Evolutionary conservation across 352 stramenopile species (phyloP), one percentile per base, ranked within the genome.

Genomic region (Globisporangium heterothallicum): DNA sequence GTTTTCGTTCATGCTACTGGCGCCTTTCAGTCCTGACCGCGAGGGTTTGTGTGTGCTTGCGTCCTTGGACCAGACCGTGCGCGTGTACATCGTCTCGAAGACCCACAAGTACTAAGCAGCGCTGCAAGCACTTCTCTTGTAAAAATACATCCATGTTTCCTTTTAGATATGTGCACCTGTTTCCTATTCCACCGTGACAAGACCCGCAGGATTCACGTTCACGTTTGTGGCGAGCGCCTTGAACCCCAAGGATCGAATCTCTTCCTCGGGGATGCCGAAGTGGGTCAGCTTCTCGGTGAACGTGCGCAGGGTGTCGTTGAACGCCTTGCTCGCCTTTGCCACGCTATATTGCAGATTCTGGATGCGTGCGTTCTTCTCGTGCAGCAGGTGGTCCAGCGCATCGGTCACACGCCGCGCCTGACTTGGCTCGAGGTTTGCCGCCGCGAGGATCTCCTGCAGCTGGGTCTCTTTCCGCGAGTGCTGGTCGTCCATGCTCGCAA

Each of bases 71-170:
- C 95, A 99, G 64, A 98, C 88, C 7, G 64, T 98, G 24, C 73
- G 94, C 42, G 84, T 98, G 32, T 97, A 94, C 65, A 97, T 98
- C 48, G 90, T 98, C 16, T 98, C 93, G 42, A 98, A 98, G 72
- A 94, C 96, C 13, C 76, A 97, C 72, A 97, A 97, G 63, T 97
- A 96, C 53, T 98, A 9, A 49, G 53, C 6, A 49, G 18, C 16
- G 29, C 7, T 34, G 16, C n/a, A 29, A 29, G 7, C 26, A 27
- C 16, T 30, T 13, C 12, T 12, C 30, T 35, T 49, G 38, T 38
- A 51, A 42, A 49, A 26, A 41, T 40, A 40, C 12, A 12, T 4
- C 29, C 24, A 9, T 30, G 24, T 16, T 46, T 4, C 14, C 6
- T 40, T 12, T 27, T 24, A n/a, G n/a, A n/a, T n/a, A n/a, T n/a